Conservation (phyloP, 148 eudicot genomes). For the Amaranthus cruentus region DNA sequence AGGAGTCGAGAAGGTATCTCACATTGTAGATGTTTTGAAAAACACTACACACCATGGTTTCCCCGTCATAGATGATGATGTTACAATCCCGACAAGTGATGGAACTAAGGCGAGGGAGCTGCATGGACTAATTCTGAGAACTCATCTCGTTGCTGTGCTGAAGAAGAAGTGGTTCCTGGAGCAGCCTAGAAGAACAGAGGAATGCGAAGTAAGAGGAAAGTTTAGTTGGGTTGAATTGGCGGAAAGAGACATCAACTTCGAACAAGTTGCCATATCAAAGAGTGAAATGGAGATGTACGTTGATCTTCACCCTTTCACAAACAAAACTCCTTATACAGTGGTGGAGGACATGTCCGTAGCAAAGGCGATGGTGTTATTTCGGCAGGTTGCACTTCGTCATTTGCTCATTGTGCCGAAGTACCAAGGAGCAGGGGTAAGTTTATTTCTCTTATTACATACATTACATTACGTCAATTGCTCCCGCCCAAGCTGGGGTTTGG, state of each 20-base stretch:
- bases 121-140: conserved; percentile 63
- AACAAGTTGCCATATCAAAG: conserved; percentile 49
- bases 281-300: conserved; percentile 75
- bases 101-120: conserved; percentile 36
- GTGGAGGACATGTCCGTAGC: conserved; percentile 79
- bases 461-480: too few species aligned
- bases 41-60: conserved; percentile 80
- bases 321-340: conserved; percentile 74
- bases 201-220: conserved; percentile 57
- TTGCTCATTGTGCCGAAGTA: conserved; percentile 75
- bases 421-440: conserved; percentile 68
- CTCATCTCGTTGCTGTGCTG: conserved; percentile 62
- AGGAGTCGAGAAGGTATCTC: conserved; percentile 67
- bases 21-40: conserved; percentile 53
- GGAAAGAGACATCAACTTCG: conserved; percentile 47
- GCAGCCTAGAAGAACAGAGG: conserved; percentile 54
- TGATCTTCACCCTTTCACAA: conserved; percentile 72
- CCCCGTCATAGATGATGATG: conserved; percentile 59
- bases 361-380: conserved; percentile 79
- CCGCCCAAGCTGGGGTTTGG: too few species aligned
- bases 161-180: conserved; percentile 73
- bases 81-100: conserved; percentile 27
- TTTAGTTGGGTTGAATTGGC: conserved; percentile 54
- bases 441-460: not conserved
- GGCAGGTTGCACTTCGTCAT: conserved; percentile 79